These are phyloP conservation scores for Boletus sp. DNA, from an alignment of 768 basidiomycete species.

Conservation along the genomic window DNA sequence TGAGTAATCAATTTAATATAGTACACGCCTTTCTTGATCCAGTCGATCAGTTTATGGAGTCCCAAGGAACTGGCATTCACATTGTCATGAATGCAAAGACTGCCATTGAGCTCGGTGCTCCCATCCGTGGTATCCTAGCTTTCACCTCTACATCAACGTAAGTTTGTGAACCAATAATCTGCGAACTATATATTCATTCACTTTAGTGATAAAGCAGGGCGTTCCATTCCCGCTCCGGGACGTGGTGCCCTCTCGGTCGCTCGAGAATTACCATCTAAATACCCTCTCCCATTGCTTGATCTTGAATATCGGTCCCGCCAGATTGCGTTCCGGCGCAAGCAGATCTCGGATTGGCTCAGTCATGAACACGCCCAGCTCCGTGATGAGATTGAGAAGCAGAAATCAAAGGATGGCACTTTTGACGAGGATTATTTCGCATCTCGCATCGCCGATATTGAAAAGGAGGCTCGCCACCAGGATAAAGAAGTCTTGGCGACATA, in stretches of 20 bases:
- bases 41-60: constrained; percentile 83
- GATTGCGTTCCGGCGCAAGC: constrained; percentile 90
- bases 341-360: constrained; percentile 91
- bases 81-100: constrained; percentile 97
- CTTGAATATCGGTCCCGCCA: constrained; percentile 90
- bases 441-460: constrained; percentile 82
- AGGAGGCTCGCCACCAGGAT: constrained; percentile 89
- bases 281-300: constrained; percentile 78
- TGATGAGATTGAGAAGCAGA: constrained; percentile 68
- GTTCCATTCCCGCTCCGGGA: constrained; percentile 96
- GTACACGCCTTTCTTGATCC: constrained; percentile 1
- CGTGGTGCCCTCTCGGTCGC: constrained; percentile 89
- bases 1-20: constrained; percentile 37
- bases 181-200: constrained; percentile 2
- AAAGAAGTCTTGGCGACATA: constrained; percentile 90
- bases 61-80: constrained; percentile 95
- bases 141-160: constrained; percentile 97
- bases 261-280: constrained; percentile 76
- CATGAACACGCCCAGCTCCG: constrained; percentile 86
- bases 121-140: constrained; percentile 89
- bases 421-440: constrained; percentile 72
- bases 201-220: constrained; percentile 92
- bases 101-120: constrained; percentile 89
- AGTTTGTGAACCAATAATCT: constrained; percentile 30
- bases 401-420: constrained; percentile 46